Evolutionary conservation across 495 filamentous ascomycete genomes (phyloP).

Genomic region (Daldinia concentrica): DNA sequence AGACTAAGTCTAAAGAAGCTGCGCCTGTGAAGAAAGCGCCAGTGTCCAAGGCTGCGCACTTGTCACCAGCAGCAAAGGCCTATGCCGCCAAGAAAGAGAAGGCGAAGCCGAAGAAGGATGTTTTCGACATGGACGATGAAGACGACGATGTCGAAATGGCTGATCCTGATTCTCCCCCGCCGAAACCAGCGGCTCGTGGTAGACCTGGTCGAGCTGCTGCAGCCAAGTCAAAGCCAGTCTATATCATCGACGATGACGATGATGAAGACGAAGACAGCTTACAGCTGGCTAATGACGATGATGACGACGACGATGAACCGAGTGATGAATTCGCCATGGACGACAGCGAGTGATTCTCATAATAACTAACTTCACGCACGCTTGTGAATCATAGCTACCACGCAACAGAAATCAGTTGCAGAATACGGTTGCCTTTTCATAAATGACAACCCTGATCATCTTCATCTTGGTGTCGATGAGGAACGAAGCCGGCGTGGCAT

Average conservation of each 20-base stretch:
- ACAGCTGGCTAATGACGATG: constrained; percentile 44
- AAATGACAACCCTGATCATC: background rate
- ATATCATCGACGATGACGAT: constrained; percentile 57
- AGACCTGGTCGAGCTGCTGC: constrained; percentile 59
- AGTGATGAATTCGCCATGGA: constrained; percentile 48
- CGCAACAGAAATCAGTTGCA: background rate
- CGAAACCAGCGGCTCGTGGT: constrained; percentile 52
- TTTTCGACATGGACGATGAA: constrained; percentile 55
- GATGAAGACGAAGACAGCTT: constrained; percentile 52
- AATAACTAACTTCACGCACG: background rate
- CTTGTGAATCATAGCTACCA: background rate
- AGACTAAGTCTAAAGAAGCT: constrained; percentile 53
- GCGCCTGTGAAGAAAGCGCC: constrained; percentile 48
- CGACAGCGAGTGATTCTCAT: constrained; percentile 42
- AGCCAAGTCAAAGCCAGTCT: constrained; percentile 52
- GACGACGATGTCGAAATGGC: constrained; percentile 50
- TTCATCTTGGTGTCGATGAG: constrained; percentile 2
- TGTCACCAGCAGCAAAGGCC: constrained; percentile 83
- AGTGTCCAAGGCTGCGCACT: constrained; percentile 49
- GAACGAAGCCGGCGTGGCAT: background rate
- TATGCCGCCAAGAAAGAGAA: constrained; percentile 79
- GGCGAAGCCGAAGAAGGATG: constrained; percentile 62
- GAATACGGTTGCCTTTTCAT: background rate
- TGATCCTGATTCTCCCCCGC: constrained; percentile 54
- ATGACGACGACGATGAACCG: constrained; percentile 25